phyloP scores from a whole-genome alignment of 108 stramenopile genomes.

The Skeletonema marinoi region DNA sequence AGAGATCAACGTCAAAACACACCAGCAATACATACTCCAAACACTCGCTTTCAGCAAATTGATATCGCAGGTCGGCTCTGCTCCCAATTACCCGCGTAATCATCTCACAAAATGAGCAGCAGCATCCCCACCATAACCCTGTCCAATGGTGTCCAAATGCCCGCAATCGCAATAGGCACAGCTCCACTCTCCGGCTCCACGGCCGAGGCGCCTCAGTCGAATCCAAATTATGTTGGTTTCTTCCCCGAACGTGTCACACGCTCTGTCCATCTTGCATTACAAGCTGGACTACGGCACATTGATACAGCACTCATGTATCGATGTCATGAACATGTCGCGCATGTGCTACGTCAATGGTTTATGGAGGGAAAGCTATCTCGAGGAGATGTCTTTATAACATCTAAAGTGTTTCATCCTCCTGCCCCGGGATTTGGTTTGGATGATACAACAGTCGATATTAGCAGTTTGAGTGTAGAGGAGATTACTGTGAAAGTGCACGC shows the following conservation, averaged over 20 bases:
- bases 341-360: slow-evolving; percentile 30
- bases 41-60: too few relatives aligned
- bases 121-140: background rate
- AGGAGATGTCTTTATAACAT: slow-evolving; percentile 36
- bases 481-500: background rate
- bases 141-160: slow-evolving; percentile 47
- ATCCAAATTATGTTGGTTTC: slow-evolving; percentile 34
- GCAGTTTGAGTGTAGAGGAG: slow-evolving; percentile 26
- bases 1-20: too few relatives aligned
- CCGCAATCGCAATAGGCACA: slow-evolving; percentile 30
- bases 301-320: slow-evolving; percentile 48
- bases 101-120: too few relatives aligned
- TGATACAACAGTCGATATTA: slow-evolving; percentile 2
- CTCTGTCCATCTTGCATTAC: slow-evolving; percentile 23
- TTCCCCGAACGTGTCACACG: slow-evolving; percentile 29
- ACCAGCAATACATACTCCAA: too few relatives aligned
- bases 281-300: slow-evolving; percentile 19
- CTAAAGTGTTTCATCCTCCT: slow-evolving; percentile 36
- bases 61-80: too few relatives aligned
- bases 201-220: background rate
- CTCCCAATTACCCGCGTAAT: too few relatives aligned
- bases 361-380: slow-evolving; percentile 14
- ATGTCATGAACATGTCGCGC: slow-evolving; percentile 18
- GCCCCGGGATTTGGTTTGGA: slow-evolving; percentile 11
- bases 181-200: slow-evolving; percentile 24